Evolutionary conservation across 2,329 filamentous ascomycete genomes (phyloP).

Genomic region (Fusarium nurragi): DNA sequence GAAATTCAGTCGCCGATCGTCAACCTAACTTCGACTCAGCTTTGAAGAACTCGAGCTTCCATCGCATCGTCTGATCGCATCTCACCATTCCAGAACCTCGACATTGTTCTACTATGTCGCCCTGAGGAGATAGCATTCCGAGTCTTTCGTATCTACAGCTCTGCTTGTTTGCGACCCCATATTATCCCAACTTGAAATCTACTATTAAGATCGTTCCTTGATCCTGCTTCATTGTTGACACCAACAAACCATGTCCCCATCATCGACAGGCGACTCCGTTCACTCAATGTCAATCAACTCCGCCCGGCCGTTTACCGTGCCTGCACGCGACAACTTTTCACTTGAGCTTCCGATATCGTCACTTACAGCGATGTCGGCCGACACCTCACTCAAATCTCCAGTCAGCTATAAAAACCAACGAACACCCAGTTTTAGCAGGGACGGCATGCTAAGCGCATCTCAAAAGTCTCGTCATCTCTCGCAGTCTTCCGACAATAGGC

Average conservation of each 20-base stretch:
- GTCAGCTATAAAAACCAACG: conserved; percentile 58
- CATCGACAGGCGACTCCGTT: conserved; percentile 64
- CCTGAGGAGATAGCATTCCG: conserved; percentile 27
- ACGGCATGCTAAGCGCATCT: conserved; percentile 63
- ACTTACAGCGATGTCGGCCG: conserved; percentile 54
- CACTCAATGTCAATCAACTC: conserved; percentile 53
- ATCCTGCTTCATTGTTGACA: conserved; percentile 37
- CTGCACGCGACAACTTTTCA: conserved; percentile 58
- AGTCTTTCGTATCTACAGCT: conserved; percentile 14
- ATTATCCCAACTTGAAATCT: background rate
- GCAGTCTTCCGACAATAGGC: conserved; percentile 61
- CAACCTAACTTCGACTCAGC: conserved; percentile 2
- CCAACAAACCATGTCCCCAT: conserved; percentile 58
- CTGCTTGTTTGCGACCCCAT: background rate
- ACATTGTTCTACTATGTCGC: conserved; percentile 34
- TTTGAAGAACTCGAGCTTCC: conserved; percentile 10
- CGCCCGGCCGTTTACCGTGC: conserved; percentile 56
- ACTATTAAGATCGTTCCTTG: conserved; percentile 14
- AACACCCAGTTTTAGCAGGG: conserved; percentile 59
- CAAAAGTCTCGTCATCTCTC: conserved; percentile 65
- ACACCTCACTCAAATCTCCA: conserved; percentile 62
- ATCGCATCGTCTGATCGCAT: conserved; percentile 31
- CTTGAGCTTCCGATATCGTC: conserved; percentile 60
- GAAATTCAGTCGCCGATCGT: background rate
- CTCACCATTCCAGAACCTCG: conserved; percentile 18